Base-by-base conservation (phyloP, 306 rosid species). In the Prunus davidiana region DNA sequence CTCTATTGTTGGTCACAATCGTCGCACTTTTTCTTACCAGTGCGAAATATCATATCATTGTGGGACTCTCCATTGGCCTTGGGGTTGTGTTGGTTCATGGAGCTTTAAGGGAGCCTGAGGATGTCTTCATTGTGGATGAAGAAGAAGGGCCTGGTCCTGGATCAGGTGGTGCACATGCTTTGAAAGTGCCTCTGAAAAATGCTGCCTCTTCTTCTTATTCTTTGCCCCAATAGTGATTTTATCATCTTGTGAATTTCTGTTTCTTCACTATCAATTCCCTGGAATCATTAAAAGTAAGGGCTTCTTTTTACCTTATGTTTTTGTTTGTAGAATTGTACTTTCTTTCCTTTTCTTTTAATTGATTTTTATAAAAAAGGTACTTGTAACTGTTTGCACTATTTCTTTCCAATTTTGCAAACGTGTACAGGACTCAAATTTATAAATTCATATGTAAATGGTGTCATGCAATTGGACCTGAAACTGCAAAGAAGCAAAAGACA, bases 121-220 rank as follows among this genome's bases (percentile, higher is more conserved):
- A 90, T 82, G n/a, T 73, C 16, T 84, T 84, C 75, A 46, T 79
- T 50, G 72, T 79, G 49, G 85, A 88, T 74, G 85, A 81, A 74
- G 87, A 83, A 76, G 90, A 84, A 25, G 83, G 79, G 30, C 25
- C 73, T 71, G 83, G 79, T 25, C 25, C 73, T 71, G 83, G 50
- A 69, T 66, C 54, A 9, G 82, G 62, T 75, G 81, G 51, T 55
- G 76, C 66, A 1, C 81, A 66, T 64, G 78, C 74, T 70, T 45
- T 75, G 57, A 89, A 79, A 86, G 78, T 87, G 71, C 89, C 90
- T 76, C 90, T 90, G 8, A 84, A 79, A 82, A 78, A 85, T 47
- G 85, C 93, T 54, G 93, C 85, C 62, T 88, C 97, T 62, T 81
- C 93, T 76, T 92, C 92, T 72, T 90, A 81, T 76, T 73, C 83